These are phyloP conservation scores for Polyplosphaeria fusca DNA, from an alignment of 495 filamentous ascomycete genomes.

Conservation along the genomic window DNA sequence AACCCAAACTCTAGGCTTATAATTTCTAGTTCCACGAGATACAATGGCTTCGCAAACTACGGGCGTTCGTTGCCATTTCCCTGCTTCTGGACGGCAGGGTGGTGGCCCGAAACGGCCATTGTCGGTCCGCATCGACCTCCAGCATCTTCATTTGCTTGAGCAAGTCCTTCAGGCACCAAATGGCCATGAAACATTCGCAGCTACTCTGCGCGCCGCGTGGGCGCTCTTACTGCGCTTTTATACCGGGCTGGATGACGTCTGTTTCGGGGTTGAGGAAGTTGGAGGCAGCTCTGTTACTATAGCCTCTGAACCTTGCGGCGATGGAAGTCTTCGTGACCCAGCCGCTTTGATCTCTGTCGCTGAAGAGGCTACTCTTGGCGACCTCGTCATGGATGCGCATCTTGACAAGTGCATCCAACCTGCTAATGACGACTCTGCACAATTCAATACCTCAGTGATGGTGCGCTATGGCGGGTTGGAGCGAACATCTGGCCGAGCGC, in stretches of 20 bases:
- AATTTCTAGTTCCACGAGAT: neutral
- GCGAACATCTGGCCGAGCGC: neutral
- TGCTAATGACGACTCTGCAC: neutral
- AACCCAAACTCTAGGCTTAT: neutral
- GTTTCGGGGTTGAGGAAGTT: constrained; percentile 54
- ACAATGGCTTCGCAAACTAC: constrained; percentile 6
- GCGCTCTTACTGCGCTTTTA: constrained; percentile 51
- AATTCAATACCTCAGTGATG: constrained; percentile 20
- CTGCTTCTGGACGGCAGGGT: neutral
- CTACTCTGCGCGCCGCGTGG: constrained; percentile 55
- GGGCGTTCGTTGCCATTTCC: constrained; percentile 16
- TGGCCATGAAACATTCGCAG: no score
- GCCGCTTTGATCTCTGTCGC: neutral
- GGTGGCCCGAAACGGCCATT: constrained; percentile 9
- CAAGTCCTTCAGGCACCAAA: constrained; percentile 33
- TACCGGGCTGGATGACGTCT: constrained; percentile 50
- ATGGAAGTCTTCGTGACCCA: neutral
- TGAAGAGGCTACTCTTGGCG: constrained; percentile 3
- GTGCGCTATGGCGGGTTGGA: constrained; percentile 7
- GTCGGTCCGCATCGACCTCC: constrained; percentile 17
- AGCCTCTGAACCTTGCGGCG: constrained; percentile 39
- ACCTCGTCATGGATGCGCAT: constrained; percentile 6
- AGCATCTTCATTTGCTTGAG: constrained; percentile 8
- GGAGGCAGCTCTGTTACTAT: constrained; percentile 47
- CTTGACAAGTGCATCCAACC: neutral